Evolutionary conservation across 208 protist species (phyloP).

Genomic region (Leishmania turanica): DNA sequence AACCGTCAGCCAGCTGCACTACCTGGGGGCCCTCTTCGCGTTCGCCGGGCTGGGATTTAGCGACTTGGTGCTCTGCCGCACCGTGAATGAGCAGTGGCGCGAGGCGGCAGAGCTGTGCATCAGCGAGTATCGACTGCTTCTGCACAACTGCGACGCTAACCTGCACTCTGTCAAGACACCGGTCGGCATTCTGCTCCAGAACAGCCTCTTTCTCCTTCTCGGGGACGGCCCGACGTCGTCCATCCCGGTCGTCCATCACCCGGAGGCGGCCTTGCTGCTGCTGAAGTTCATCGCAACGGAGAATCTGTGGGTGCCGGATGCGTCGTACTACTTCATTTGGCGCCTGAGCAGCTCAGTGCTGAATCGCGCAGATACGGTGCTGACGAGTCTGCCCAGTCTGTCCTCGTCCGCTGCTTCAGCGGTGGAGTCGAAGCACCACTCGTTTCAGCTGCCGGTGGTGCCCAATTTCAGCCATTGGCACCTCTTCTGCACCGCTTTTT

Average conservation of each 20-base stretch:
- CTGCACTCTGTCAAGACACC: slow-evolving; percentile 45
- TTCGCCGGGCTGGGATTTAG: slow-evolving; percentile 57
- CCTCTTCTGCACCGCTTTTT: slow-evolving; percentile 70
- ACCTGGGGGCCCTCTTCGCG: slow-evolving; percentile 65
- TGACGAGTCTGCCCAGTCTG: slow-evolving; percentile 9
- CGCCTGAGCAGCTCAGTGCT: slow-evolving; percentile 32
- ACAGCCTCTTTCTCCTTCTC: slow-evolving; percentile 58
- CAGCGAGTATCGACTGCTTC: slow-evolving; percentile 65
- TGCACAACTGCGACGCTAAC: slow-evolving; percentile 56
- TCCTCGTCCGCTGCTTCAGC: slow-evolving; percentile 2
- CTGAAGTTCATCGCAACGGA: slow-evolving; percentile 44
- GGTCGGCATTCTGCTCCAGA: slow-evolving; percentile 53
- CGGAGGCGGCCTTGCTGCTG: slow-evolving; percentile 45
- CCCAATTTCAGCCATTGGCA: slow-evolving; percentile 68
- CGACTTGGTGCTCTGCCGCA: slow-evolving; percentile 65
- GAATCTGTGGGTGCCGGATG: slow-evolving; percentile 35
- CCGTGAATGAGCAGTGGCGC: slow-evolving; percentile 65
- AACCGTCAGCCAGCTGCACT: slow-evolving; percentile 52
- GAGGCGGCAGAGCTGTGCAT: slow-evolving; percentile 79
- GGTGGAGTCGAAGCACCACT: neutral
- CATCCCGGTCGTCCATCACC: slow-evolving; percentile 37
- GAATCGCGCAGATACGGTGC: slow-evolving; percentile 29
- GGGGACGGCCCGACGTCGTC: slow-evolving; percentile 29
- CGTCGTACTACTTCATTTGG: slow-evolving; percentile 37
- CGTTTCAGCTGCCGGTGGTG: slow-evolving; percentile 24